Evolutionary conservation across 352 stramenopile species (phyloP).

Genomic region (Phytophthora aleatoria): DNA sequence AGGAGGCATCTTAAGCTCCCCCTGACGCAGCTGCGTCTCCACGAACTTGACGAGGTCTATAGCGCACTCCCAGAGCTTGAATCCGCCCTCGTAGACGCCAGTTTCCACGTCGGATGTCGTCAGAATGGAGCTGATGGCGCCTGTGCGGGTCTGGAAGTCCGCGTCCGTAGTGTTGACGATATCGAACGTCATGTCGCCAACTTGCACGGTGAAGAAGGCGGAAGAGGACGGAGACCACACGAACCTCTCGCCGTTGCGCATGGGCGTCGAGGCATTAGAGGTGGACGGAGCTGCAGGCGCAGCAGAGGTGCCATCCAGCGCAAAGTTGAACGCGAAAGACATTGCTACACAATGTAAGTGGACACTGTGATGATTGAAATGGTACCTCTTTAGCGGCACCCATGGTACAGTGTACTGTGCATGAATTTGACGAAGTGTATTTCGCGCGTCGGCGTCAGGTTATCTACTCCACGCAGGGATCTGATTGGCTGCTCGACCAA

Average conservation of each 20-base stretch:
- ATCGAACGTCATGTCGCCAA: slow-evolving; percentile 51
- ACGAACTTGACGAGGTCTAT: slow-evolving; percentile 73
- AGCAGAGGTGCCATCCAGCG: slow-evolving; percentile 25
- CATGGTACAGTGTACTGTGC: no score
- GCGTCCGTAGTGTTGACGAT: slow-evolving; percentile 67
- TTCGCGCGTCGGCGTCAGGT: no score
- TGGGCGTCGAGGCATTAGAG: slow-evolving; percentile 19
- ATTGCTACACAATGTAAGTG: slow-evolving; percentile 14
- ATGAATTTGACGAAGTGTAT: no score
- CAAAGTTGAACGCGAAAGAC: slow-evolving; percentile 78
- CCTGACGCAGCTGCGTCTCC: slow-evolving; percentile 31
- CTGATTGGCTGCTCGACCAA: no score
- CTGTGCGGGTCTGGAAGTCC: slow-evolving; percentile 56
- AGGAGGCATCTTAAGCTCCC: slow-evolving; percentile 25
- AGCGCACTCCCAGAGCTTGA: slow-evolving; percentile 88
- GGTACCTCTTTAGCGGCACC: no score
- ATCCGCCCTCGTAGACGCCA: slow-evolving; percentile 86
- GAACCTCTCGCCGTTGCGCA: slow-evolving; percentile 62
- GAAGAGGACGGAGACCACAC: slow-evolving; percentile 26
- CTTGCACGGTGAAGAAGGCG: slow-evolving; percentile 26
- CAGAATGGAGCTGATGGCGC: slow-evolving; percentile 66
- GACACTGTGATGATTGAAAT: not conserved
- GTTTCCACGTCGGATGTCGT: slow-evolving; percentile 77
- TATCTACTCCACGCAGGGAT: no score
- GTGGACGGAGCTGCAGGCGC: not conserved